A percentile compares a stretch with the other conserved stretches of the same genome.
These are phyloP conservation scores for Austropuccinia psidii DNA, from an alignment of 1,284 basidiomycete genomes.

Conservation along the genomic window DNA sequence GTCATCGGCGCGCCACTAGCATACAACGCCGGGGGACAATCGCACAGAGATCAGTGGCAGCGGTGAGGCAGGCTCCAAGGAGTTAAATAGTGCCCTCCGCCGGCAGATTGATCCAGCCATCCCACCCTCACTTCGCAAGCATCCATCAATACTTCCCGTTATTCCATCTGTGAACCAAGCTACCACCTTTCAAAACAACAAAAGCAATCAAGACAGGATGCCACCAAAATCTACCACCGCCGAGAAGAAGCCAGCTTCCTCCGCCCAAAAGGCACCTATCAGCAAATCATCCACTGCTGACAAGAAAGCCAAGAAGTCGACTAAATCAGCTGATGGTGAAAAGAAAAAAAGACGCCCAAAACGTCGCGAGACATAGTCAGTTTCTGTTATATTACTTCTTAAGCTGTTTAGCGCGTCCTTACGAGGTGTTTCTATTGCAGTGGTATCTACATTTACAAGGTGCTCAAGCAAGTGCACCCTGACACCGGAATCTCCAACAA, in stretches of 20 bases:
- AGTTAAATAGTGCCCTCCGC: no score
- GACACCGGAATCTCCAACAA: slow-evolving; percentile 52
- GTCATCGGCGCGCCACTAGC: background rate
- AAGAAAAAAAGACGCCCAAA: slow-evolving; percentile 57
- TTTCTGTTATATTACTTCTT: slow-evolving; percentile 38
- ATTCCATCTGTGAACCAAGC: background rate
- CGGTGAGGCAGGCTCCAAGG: no score
- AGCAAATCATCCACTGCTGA: slow-evolving; percentile 46
- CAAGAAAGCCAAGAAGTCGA: slow-evolving; percentile 57
- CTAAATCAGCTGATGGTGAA: slow-evolving; percentile 56
- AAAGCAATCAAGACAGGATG: background rate
- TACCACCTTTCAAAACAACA: background rate
- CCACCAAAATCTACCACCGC: slow-evolving; percentile 41
- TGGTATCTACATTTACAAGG: slow-evolving; percentile 50
- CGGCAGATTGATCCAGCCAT: no score
- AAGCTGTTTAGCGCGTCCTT: slow-evolving; percentile 35
- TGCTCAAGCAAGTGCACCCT: slow-evolving; percentile 56
- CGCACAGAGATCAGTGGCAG: background rate
- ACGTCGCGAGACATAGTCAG: slow-evolving; percentile 54
- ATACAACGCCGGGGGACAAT: background rate
- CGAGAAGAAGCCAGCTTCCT: slow-evolving; percentile 54
- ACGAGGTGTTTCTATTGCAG: slow-evolving; percentile 37
- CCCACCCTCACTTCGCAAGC: no score
- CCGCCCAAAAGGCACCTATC: slow-evolving; percentile 54
- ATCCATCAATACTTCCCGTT: background rate